Evolutionary conservation across 345 rosid species (phyloP).

Genomic region (Syzygium grande): DNA sequence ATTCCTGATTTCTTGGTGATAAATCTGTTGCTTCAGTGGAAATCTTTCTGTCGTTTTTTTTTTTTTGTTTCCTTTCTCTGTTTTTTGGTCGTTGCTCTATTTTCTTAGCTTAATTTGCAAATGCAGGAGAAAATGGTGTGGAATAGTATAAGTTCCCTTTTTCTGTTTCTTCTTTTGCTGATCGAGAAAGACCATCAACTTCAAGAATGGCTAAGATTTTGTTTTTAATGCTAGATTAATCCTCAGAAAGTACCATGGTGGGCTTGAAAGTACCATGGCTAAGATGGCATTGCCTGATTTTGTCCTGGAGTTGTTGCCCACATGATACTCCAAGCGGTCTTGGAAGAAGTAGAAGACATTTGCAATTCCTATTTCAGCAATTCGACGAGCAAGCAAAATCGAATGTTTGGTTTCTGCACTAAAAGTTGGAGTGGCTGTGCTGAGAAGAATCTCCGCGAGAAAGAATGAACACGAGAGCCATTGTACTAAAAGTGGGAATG

Average conservation of each 20-base stretch:
- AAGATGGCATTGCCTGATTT: neutral
- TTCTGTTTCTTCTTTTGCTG: neutral
- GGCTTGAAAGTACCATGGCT: neutral
- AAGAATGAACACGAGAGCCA: too few relatives aligned
- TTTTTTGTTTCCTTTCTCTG: neutral
- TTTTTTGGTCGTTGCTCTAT: neutral
- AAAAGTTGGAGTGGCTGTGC: too few relatives aligned
- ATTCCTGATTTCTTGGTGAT: conserved; percentile 49
- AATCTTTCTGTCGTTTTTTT: neutral
- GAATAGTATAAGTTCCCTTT: neutral
- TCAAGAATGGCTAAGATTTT: neutral
- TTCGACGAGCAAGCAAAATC: too few relatives aligned
- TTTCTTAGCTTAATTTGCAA: neutral
- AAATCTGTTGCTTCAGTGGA: neutral
- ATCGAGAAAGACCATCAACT: neutral
- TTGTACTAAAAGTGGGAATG: neutral
- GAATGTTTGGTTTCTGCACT: too few relatives aligned
- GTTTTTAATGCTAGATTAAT: too few relatives aligned
- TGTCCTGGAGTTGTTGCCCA: too few relatives aligned
- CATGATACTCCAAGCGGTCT: too few relatives aligned
- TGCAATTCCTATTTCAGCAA: too few relatives aligned
- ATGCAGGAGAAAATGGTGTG: neutral
- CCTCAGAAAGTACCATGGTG: neutral
- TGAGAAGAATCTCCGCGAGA: too few relatives aligned
- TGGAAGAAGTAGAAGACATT: too few relatives aligned